phyloP scores from a whole-genome alignment of 352 stramenopile species.

The Lagenidium sp. region DNA sequence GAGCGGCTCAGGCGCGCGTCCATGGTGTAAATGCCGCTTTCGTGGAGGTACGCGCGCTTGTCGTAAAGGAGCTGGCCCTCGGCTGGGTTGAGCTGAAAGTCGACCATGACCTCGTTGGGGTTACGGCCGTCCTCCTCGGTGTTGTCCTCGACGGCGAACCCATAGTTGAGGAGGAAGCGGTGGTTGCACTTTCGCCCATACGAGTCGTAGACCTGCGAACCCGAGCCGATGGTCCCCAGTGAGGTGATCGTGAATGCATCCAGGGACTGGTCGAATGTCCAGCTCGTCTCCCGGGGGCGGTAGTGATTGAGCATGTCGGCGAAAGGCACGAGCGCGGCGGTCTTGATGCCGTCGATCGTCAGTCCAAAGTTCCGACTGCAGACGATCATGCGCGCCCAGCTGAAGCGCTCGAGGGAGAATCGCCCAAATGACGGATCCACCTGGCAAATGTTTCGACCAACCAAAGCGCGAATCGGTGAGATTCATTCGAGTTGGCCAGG shows the following conservation, averaged over 20 bases:
- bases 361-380: constrained; percentile 99
- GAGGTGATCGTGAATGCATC: constrained; percentile 87
- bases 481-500: background rate
- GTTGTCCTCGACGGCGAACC: constrained; percentile 99
- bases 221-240: constrained; percentile 60
- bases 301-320: constrained; percentile 99
- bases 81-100: constrained; percentile 51
- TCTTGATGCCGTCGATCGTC: constrained; percentile 95
- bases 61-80: constrained; percentile 79
- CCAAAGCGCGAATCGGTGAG: background rate
- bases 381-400: constrained; percentile 98
- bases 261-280: constrained; percentile 83
- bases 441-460: too few relatives aligned
- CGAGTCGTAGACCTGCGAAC: constrained; percentile 97
- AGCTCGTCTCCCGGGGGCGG: constrained; percentile 94
- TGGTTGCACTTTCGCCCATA: constrained; percentile 99
- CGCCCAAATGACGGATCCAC: constrained; percentile 88
- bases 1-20: constrained; percentile 78
- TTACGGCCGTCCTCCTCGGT: constrained; percentile 96
- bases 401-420: constrained; percentile 96
- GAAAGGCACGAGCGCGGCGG: constrained; percentile 96
- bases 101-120: constrained; percentile 95
- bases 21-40: constrained; percentile 84
- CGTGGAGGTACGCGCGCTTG: constrained; percentile 77
- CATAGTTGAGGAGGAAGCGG: constrained; percentile 99